Evolutionary conservation across 192 early-diverging fungal genomes (phyloP).

Genomic region (Entrophospora sp.): DNA sequence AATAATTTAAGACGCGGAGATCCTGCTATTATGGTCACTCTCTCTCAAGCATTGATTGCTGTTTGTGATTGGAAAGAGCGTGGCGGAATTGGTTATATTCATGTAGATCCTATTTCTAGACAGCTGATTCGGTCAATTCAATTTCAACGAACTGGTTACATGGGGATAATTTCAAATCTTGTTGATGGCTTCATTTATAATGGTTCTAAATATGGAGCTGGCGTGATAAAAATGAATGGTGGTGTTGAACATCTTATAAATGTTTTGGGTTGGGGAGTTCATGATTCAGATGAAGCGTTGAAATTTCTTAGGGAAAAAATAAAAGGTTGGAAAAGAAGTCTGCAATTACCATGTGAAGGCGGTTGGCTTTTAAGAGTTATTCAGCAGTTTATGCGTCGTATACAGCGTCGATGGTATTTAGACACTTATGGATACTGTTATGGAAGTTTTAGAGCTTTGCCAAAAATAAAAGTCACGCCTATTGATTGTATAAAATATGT

Average conservation of each 20-base stretch:
- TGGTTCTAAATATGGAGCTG: slow-evolving; percentile 46
- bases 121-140: too few species aligned
- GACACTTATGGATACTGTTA: slow-evolving; percentile 29
- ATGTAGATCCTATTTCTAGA: slow-evolving; percentile 25
- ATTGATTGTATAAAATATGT: slow-evolving; percentile 18
- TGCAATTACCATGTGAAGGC: slow-evolving; percentile 50
- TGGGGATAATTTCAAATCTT: slow-evolving; percentile 68
- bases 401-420: slow-evolving; percentile 63
- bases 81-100: slow-evolving; percentile 47
- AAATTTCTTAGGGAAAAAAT: slow-evolving; percentile 17
- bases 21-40: neutral
- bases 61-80: slow-evolving; percentile 80
- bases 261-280: slow-evolving; percentile 11
- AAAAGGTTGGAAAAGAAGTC: slow-evolving; percentile 17
- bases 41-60: neutral
- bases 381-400: slow-evolving; percentile 45
- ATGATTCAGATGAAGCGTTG: slow-evolving; percentile 20
- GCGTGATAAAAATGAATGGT: slow-evolving; percentile 39
- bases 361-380: slow-evolving; percentile 62
- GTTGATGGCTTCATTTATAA: slow-evolving; percentile 70
- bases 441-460: neutral
- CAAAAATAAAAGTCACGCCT: neutral
- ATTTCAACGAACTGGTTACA: slow-evolving; percentile 49
- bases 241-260: neutral
- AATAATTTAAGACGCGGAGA: neutral